A percentile compares a stretch with the other conserved stretches of the same genome.
Conservation (phyloP, 768 basidiomycete genomes). For the Kwoniella sp. region DNA sequence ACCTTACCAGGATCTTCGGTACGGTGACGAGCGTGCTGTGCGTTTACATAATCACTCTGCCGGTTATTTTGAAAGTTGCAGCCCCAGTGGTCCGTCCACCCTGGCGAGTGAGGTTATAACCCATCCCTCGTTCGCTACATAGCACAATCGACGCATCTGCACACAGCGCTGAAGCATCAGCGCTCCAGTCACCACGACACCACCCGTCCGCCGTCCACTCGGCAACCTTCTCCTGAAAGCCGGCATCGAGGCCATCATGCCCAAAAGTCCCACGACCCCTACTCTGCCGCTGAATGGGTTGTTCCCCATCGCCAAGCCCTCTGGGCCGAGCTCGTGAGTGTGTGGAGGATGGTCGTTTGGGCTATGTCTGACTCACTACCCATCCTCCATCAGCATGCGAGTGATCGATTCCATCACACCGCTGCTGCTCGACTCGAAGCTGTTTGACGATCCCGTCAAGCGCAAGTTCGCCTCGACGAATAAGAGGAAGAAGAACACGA, state of each 20-base stretch:
- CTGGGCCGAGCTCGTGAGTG: constrained; percentile 70
- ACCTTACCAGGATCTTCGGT: no score
- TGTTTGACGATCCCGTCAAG: constrained; percentile 59
- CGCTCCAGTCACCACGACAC: constrained; percentile 6
- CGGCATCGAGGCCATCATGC: constrained; percentile 28
- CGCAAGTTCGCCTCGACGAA: constrained; percentile 10
- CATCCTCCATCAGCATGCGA: constrained; percentile 58
- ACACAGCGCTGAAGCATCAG: constrained; percentile 9
- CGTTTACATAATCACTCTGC: no score
- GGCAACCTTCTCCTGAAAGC: constrained; percentile 8
- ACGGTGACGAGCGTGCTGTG: no score
- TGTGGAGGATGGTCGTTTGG: no score
- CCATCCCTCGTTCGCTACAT: no score
- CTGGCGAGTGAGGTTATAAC: no score
- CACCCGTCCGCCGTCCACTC: constrained; percentile 8
- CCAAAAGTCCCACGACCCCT: constrained; percentile 37
- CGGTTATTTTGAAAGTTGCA: background rate
- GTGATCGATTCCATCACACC: constrained; percentile 78
- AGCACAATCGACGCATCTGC: no score
- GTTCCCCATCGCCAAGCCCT: constrained; percentile 85
- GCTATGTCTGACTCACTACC: no score
- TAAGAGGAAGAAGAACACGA: constrained; percentile 52
- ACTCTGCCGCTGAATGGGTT: constrained; percentile 53
- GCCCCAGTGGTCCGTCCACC: no score
- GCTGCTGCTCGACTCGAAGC: constrained; percentile 66